Evolutionary conservation across 257 asterid species (phyloP).

Genomic region (Osmanthus fragrans): DNA sequence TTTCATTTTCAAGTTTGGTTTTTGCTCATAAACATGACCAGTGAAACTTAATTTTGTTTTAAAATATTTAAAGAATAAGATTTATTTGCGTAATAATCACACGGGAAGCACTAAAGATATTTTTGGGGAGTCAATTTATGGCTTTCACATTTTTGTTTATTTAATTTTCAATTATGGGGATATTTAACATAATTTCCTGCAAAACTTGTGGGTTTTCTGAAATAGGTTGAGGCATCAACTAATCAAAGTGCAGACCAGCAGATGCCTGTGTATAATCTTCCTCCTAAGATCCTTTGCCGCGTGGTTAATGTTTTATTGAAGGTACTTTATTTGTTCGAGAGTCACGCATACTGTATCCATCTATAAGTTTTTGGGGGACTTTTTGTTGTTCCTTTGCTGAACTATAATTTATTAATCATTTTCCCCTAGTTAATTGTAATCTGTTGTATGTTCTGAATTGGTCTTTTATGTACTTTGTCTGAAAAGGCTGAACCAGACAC

Average conservation of each 20-base stretch:
- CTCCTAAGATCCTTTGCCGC: slow-evolving; percentile 86
- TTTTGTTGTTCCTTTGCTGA: neutral
- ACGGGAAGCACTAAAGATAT: neutral
- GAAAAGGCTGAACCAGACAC: slow-evolving; percentile 94
- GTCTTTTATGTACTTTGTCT: slow-evolving; percentile 22
- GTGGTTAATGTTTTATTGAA: slow-evolving; percentile 74
- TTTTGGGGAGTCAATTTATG: slow-evolving; percentile 4
- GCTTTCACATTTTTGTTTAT: neutral
- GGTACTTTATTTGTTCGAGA: slow-evolving; percentile 38
- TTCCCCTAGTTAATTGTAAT: neutral
- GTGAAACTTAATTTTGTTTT: slow-evolving; percentile 5
- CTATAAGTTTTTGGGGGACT: neutral
- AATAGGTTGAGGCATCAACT: slow-evolving; percentile 94
- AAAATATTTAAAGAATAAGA: neutral
- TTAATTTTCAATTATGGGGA: neutral
- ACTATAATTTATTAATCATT: neutral
- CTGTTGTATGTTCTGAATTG: neutral
- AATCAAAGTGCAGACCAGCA: slow-evolving; percentile 91
- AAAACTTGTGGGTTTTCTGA: slow-evolving; percentile 21
- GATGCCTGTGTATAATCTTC: slow-evolving; percentile 90
- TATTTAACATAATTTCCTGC: slow-evolving; percentile 3
- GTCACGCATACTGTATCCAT: neutral
- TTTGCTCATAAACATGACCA: neutral
- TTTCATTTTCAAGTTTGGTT: neutral
- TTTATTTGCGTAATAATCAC: neutral